Conservation (phyloP, 106 monocot species). For the Alisma plantagoaquatica region DNA sequence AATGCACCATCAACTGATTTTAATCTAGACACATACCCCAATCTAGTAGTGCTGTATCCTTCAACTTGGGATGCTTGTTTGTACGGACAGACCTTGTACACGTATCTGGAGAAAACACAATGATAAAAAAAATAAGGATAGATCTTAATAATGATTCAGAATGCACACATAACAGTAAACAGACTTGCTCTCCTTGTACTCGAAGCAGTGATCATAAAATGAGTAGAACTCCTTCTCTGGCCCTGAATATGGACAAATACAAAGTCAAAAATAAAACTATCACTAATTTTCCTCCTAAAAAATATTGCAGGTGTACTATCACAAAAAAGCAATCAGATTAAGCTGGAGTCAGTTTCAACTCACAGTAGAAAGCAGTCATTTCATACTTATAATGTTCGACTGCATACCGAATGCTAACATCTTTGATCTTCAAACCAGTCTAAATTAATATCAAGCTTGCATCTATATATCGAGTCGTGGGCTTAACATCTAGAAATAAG, state of each 20-base stretch:
- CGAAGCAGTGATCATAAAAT: slow-evolving; percentile 87
- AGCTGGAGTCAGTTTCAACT: too few species aligned
- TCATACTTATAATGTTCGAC: too few species aligned
- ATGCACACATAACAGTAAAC: neutral
- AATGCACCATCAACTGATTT: too few species aligned
- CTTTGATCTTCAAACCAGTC: too few species aligned
- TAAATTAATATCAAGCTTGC: too few species aligned
- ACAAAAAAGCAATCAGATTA: too few species aligned
- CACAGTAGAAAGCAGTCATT: too few species aligned
- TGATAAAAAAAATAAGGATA: neutral
- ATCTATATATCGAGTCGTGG: too few species aligned
- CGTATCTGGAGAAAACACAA: slow-evolving; percentile 37
- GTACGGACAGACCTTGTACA: slow-evolving; percentile 96
- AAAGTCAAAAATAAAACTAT: neutral
- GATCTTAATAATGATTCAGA: neutral
- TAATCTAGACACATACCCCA: slow-evolving; percentile 87
- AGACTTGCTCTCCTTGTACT: slow-evolving; percentile 87
- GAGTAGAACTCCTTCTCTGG: slow-evolving; percentile 88
- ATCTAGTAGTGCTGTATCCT: slow-evolving; percentile 68
- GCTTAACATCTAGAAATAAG: too few species aligned
- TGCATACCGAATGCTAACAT: too few species aligned
- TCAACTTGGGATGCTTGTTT: slow-evolving; percentile 89
- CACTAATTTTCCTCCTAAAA: neutral
- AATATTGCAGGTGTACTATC: too few species aligned
- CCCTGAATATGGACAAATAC: slow-evolving; percentile 23